Percentiles rank a stretch among this genome's conserved stretches.
Evolutionary conservation across 2,329 filamentous ascomycete genomes (phyloP).

Genomic region (Rutstroemia sp.): DNA sequence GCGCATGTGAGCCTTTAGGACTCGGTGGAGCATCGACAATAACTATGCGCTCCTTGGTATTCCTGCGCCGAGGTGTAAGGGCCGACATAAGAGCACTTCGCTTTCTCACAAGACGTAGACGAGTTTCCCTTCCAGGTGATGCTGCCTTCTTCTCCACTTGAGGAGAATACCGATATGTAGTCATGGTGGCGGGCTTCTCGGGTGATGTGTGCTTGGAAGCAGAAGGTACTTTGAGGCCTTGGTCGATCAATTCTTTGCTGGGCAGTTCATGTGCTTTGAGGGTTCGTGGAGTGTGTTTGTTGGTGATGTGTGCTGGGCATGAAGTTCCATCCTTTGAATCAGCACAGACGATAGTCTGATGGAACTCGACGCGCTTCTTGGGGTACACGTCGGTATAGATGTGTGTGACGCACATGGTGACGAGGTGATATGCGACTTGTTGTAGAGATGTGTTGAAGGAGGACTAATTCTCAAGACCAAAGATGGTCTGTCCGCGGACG

Average conservation of each 20-base stretch:
- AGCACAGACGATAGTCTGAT: slow-evolving; percentile 32
- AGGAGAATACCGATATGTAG: slow-evolving; percentile 7
- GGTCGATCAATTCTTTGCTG: slow-evolving; percentile 15
- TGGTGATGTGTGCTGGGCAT: slow-evolving; percentile 36
- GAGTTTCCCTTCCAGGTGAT: slow-evolving; percentile 26
- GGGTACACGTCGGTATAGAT: slow-evolving; percentile 41
- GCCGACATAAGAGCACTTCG: slow-evolving; percentile 17
- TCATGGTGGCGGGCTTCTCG: slow-evolving; percentile 25
- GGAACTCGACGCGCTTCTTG: slow-evolving; percentile 33
- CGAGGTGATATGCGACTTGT: slow-evolving; percentile 5
- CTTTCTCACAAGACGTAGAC: slow-evolving; percentile 31
- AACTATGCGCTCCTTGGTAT: slow-evolving; percentile 37
- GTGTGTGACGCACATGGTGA: slow-evolving; percentile 45
- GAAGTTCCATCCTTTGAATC: slow-evolving; percentile 33
- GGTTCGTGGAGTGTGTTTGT: slow-evolving; percentile 36
- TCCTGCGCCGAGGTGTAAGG: slow-evolving; percentile 18
- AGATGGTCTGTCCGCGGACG: not conserved
- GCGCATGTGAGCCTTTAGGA: slow-evolving; percentile 35
- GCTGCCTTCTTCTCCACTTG: slow-evolving; percentile 28
- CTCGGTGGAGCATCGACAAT: slow-evolving; percentile 40
- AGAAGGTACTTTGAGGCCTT: slow-evolving; percentile 17
- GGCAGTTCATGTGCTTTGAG: slow-evolving; percentile 30
- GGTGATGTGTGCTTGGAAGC: slow-evolving; percentile 29
- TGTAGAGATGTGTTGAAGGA: not conserved
- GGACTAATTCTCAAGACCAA: not conserved